A percentile compares a stretch with the other conserved stretches of the same genome.
phyloP scores from a whole-genome alignment of 2,329 filamentous ascomycete species.

The Penicillium thymicola region DNA sequence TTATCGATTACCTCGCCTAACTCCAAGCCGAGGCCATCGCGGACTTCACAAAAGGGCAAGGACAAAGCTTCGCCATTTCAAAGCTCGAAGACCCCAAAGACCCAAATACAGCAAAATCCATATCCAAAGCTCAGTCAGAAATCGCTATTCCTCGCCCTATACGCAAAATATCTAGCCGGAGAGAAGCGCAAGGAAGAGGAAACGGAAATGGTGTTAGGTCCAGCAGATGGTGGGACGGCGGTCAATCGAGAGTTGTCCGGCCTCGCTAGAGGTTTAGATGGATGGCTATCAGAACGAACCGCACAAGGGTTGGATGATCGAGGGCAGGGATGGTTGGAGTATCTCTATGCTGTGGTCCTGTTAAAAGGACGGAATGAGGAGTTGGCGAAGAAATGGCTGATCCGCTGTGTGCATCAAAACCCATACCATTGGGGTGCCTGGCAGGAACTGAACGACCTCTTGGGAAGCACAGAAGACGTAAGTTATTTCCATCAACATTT shows the following conservation, averaged over 20 bases:
- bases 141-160: conserved; percentile 85
- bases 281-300: conserved; percentile 71
- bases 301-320: conserved; percentile 58
- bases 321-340: conserved; percentile 89
- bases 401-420: conserved; percentile 81
- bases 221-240: conserved; percentile 80
- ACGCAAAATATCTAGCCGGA: conserved; percentile 87
- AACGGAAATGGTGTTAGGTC: conserved; percentile 93
- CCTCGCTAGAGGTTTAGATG: conserved; percentile 71
- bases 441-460: conserved; percentile 82
- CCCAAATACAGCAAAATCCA: conserved; percentile 34
- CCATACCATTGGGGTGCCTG: conserved; percentile 98
- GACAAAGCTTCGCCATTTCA: conserved; percentile 51
- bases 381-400: conserved; percentile 79
- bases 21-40: conserved; percentile 38
- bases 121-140: conserved; percentile 72
- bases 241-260: conserved; percentile 79
- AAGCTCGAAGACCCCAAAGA: conserved; percentile 37
- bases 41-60: conserved; percentile 56
- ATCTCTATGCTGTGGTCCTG: conserved; percentile 78
- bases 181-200: conserved; percentile 97
- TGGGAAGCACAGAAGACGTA: conserved; percentile 78
- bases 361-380: conserved; percentile 87
- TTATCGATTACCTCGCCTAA: conserved; percentile 42
- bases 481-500: conserved; percentile 33